phyloP scores from a whole-genome alignment of 305 asterid species.

The Fraxinus paxiana region DNA sequence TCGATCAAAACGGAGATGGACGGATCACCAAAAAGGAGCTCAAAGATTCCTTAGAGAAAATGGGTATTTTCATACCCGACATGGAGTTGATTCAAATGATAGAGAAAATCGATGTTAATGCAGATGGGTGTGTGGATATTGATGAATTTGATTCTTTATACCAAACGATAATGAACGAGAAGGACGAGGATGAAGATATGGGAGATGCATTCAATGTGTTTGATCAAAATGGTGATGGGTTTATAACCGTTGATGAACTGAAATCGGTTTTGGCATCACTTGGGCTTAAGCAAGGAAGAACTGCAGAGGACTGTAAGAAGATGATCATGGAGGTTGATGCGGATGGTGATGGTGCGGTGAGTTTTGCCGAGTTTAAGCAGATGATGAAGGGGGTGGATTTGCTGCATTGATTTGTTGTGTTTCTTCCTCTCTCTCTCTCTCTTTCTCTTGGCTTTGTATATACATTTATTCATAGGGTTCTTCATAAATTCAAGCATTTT shows the following conservation, averaged over 20 bases:
- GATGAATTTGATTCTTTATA: slow-evolving; percentile 1
- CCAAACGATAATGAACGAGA: background rate
- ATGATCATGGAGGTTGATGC: background rate
- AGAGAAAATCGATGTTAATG: slow-evolving; percentile 6
- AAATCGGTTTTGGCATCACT: background rate
- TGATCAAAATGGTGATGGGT: background rate
- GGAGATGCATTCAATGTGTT: background rate
- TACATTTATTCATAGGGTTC: background rate
- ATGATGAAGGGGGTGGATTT: background rate
- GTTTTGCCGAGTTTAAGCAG: background rate
- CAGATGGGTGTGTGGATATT: background rate
- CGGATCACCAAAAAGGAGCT: slow-evolving; percentile 6
- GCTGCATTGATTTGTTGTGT: background rate
- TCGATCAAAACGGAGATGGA: slow-evolving; percentile 1
- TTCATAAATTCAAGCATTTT: too few relatives aligned
- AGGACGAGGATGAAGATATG: background rate
- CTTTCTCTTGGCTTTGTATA: background rate
- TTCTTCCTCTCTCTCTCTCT: background rate
- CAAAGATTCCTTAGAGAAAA: background rate
- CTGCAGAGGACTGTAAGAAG: background rate
- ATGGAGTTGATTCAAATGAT: slow-evolving; percentile 1
- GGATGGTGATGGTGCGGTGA: background rate
- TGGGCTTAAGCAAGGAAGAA: background rate
- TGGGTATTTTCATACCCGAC: slow-evolving; percentile 7
- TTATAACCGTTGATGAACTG: background rate